Conservation (phyloP, 305 asterid species). For the Fraxinus nigra region DNA sequence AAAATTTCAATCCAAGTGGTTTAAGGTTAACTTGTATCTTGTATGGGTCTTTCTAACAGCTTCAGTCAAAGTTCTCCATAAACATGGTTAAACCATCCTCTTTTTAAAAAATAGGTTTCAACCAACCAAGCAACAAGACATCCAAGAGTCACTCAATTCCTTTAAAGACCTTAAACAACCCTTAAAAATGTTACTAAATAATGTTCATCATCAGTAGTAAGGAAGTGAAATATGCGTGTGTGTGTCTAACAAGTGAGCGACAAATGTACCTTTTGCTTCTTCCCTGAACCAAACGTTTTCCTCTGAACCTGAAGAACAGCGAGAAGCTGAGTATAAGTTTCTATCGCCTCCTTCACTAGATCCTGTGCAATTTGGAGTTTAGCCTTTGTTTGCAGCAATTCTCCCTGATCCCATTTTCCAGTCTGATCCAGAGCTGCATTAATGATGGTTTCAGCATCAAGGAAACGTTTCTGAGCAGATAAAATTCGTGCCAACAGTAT, state of each 20-base stretch:
- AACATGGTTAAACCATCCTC: background rate
- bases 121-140: constrained; percentile 13
- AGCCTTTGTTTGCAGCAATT: constrained; percentile 76
- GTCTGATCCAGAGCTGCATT: constrained; percentile 76
- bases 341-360: constrained; percentile 63
- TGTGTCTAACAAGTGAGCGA: background rate
- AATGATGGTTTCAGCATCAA: constrained; percentile 60
- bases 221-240: background rate
- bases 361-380: constrained; percentile 77
- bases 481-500: constrained; percentile 67
- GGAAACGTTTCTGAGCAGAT: constrained; percentile 73
- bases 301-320: constrained; percentile 78
- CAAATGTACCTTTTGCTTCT: constrained; percentile 47
- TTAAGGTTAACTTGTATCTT: background rate
- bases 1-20: background rate
- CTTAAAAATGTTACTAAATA: constrained; percentile 8
- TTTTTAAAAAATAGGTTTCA: background rate
- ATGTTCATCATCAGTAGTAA: background rate
- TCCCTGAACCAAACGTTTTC: constrained; percentile 51
- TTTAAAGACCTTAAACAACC: background rate
- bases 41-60: constrained; percentile 1
- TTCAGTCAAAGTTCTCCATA: constrained; percentile 3
- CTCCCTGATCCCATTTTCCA: constrained; percentile 86
- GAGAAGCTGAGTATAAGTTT: constrained; percentile 69
- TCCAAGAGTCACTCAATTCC: background rate